These are phyloP conservation scores for Leishmania guyanensis DNA, from an alignment of 208 protist genomes.

Conservation along the genomic window DNA sequence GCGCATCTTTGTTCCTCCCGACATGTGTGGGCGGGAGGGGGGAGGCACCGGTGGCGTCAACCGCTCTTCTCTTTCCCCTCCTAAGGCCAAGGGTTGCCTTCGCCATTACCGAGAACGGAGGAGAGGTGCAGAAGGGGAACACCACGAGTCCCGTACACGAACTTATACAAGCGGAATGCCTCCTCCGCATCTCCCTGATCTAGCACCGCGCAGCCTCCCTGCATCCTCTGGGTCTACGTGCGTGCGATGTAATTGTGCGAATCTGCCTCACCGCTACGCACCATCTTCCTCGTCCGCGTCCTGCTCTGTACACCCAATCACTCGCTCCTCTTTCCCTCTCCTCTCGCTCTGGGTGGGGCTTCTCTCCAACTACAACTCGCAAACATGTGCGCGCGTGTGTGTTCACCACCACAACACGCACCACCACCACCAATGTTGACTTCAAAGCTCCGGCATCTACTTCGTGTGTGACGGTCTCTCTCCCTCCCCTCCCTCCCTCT, in stretches of 20 bases:
- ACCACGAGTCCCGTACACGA: not conserved
- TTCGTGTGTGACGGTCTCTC: constrained; percentile 4
- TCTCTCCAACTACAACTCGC: not conserved
- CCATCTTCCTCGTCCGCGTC: no score
- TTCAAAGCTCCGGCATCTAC: not conserved
- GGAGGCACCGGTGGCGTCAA: no score
- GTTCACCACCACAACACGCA: not conserved
- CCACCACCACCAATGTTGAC: not conserved
- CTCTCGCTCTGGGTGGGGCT: not conserved
- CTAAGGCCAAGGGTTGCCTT: not conserved
- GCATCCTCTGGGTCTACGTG: not conserved
- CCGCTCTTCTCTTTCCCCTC: not conserved
- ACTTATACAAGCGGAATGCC: not conserved
- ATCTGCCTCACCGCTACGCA: no score
- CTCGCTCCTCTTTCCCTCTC: not conserved
- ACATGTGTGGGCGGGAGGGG: not conserved
- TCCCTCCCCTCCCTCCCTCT: not conserved
- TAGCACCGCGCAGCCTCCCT: not conserved
- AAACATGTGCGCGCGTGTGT: not conserved
- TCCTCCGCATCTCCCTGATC: not conserved
- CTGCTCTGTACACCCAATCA: no score
- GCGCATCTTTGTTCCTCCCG: not conserved
- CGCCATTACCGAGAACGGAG: not conserved
- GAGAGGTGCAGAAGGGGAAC: not conserved
- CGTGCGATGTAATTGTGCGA: not conserved